Base-by-base conservation (phyloP, 1,139 yeast species). In the Candida albicans region DNA sequence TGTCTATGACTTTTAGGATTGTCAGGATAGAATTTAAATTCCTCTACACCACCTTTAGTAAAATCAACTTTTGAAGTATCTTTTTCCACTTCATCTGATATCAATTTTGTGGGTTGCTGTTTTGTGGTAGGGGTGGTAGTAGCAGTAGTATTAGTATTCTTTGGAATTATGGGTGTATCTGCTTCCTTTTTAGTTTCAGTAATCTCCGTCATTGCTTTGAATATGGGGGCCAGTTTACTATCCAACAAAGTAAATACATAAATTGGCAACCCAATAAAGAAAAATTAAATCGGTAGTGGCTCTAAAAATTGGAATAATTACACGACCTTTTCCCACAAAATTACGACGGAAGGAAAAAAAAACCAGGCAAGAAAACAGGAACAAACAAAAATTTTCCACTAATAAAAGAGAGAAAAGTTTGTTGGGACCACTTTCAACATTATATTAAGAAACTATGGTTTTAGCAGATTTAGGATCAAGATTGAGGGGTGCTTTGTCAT, bases 391-490 rank as follows among this genome's bases (percentile, higher is more conserved):
- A 18, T 12, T 14, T 15, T 12, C 11, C 22, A 15, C 24, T 12
- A 27, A 3, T 27, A 4, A 27, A 27, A 18, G 22, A 18, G 22
- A 18, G 22, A 18, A 5, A 18, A 18, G 22, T 18, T 18, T 18
- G 3, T 18, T 18, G 22, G 22, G 22, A 4, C 22, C 3, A 5
- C 5, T 18, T 18, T 18, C n/a, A n/a, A 18, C 22, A 4, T 18
- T 18, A 18, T 18, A 18, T 18, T 5, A 18, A 18, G 7, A 24
- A 12, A 45, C 24, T 41, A 91, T 93, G 98, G 98, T 93, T 57
- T 81, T 93, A 59, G 96, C 96, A 49, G 98, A 93, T 67, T 77
- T 93, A 53, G 98, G 99, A 32, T 75, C 87, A 52, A 82, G 96
- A 50, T 85, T 93, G 62, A 88, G 62, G 79, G 90, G 61, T 64